Evolutionary conservation across 2,329 filamentous ascomycete species (phyloP), one percentile per base, ranked within the genome.

Genomic region (Arthrobotrys sphaeroides): DNA sequence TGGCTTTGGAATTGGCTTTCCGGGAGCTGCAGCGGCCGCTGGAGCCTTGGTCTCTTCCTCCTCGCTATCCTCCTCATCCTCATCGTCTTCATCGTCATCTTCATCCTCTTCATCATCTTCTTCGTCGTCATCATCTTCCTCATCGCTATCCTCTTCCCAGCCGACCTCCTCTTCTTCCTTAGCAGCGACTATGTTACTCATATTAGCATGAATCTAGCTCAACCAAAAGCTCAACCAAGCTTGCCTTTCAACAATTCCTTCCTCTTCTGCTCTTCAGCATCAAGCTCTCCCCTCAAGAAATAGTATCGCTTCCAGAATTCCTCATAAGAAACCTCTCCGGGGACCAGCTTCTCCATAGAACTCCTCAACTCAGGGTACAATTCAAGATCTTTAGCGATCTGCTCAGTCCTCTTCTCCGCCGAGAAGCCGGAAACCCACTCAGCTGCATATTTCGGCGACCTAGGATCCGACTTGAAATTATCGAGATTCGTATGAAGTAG

Each of bases 281-380:
- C 94, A 77, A 99, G 91, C 13, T 95, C 92, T 80, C 96, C 91
- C 80, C 94, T 87, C 77, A 98, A 84, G 85, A 97, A 99, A 82
- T 98, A 98, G 83, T 99, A 99, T 67, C 95, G 87, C 81, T 88
- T 91, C 94, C 95, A 99, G 82, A 99, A 99, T 61, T 91, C 88
- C 61, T 85, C 87, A 80, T 99, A 99, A 33, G 94, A 87, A n/a
- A 97, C 92, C 79, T 89, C 88, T 82, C 94, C 93, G 0, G 95
- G 95, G n/a, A 99, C 95, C 66, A 97, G 85, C 84, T 91, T 93
- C 86, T 97, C 95, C 94, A 99, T 98, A 0, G 93, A 93, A 24
- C 87, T 84, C 79, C 94, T 87, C 79, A 99, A 84, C 83, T 98
- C 94, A 7, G 90, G 88, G 80, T 97, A 96, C 81, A 91, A 92